Evolutionary conservation across 139 green algal genomes (phyloP), one percentile per base, ranked within the genome.

Genomic region (Micractinium sp.): DNA sequence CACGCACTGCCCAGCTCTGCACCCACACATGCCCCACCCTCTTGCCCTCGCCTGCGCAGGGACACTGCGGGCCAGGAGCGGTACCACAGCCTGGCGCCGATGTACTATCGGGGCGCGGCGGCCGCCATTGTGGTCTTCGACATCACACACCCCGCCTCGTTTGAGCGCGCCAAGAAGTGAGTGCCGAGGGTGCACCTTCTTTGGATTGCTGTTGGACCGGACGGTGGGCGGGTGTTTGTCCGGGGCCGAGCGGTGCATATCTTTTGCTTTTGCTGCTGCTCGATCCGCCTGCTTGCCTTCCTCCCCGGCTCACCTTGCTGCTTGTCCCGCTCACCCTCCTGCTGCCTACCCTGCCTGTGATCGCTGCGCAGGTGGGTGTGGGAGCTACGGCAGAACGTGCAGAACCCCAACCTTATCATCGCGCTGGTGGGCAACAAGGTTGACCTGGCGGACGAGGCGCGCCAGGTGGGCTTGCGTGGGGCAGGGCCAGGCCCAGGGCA

Each of bases 21-120:
- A 2, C 63, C 3, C 63, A 3, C 22, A 2, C 63, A 25, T 73
- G 63, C 2, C 23, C 22, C 67, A 38, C 14, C 3, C 9, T 9
- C 47, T 56, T 56, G 47, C 47, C 47, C 47, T 56, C 47, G 47
- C 47, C 47, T 56, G 47, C 39, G 87, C 92, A 98, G 96, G 95
- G 97, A 99, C 89, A 99, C 97, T 16, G 98, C 98, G 66, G 98
- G 98, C 0, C 98, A 99, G 92, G 98, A 99, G 90, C 91, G 98
- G 29, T 99, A 99, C 91, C 98, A 99, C 92, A 98, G 94, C 73
- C 92, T 99, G 67, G 98, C 98, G 3, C 98, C 98, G 27, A 99
- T 99, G 98, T 99, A 99, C 90, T 99, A 99, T 94, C 95, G 97
- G 25, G 96, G 98, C 0, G 98, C 98, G 3, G 97, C 98, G 16